Evolutionary conservation across 129 eudicot species (phyloP).

Genomic region (Rutidosis leptorrhynchoides): DNA sequence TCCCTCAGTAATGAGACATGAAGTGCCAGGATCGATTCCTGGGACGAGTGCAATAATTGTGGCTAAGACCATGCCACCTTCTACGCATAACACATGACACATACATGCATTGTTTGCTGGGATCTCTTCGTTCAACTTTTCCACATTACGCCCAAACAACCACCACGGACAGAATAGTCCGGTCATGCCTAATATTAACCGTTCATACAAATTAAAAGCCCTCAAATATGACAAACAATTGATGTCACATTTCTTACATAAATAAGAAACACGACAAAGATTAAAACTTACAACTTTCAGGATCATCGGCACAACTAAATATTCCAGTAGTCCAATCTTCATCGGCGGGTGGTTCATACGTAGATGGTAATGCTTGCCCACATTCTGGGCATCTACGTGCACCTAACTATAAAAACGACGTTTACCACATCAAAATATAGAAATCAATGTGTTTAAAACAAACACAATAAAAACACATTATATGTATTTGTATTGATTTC

Average conservation of each 20-base stretch:
- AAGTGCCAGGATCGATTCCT: slow-evolving; percentile 70
- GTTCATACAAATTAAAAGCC: slow-evolving; percentile 11
- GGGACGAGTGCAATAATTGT: slow-evolving; percentile 40
- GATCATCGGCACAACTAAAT: slow-evolving; percentile 73
- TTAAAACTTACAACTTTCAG: slow-evolving; percentile 69
- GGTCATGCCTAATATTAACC: slow-evolving; percentile 41
- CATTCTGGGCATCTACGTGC: slow-evolving; percentile 66
- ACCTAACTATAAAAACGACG: slow-evolving; percentile 40
- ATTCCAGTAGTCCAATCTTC: slow-evolving; percentile 87
- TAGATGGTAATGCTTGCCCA: slow-evolving; percentile 69
- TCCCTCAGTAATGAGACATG: slow-evolving; percentile 64
- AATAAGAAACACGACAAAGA: neutral
- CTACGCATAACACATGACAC: slow-evolving; percentile 67
- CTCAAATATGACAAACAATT: neutral
- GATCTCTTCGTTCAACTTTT: slow-evolving; percentile 50
- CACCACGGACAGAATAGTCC: slow-evolving; percentile 87
- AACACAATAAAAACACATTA: neutral
- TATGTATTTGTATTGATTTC: neutral
- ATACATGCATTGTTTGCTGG: slow-evolving; percentile 53
- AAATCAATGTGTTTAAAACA: neutral
- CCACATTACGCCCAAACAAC: slow-evolving; percentile 81
- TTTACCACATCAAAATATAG: neutral
- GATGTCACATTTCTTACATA: neutral
- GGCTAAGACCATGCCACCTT: slow-evolving; percentile 83
- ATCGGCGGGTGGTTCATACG: slow-evolving; percentile 66